phyloP scores from a whole-genome alignment of 176 grass and related monocot species.

The Phoenix dactylifera region DNA sequence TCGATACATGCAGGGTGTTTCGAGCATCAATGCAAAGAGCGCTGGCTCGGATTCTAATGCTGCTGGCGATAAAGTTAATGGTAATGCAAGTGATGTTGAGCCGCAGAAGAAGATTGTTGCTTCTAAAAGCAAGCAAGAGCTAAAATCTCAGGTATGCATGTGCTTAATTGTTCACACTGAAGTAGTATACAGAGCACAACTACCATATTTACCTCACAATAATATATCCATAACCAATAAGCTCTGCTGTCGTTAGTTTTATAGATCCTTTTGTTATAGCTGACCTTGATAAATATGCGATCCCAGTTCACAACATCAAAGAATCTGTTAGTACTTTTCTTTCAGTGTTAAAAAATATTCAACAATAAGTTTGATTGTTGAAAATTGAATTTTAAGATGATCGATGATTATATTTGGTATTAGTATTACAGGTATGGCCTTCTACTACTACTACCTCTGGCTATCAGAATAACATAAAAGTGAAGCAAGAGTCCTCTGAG shows the following conservation, averaged over 20 bases:
- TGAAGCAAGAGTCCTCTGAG: too few species aligned
- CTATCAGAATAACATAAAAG: too few species aligned
- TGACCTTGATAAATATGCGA: too few species aligned
- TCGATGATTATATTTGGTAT: constrained; percentile 30
- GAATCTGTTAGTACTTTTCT: too few species aligned
- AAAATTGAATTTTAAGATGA: neutral
- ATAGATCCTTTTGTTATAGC: too few species aligned
- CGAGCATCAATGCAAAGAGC: constrained; percentile 51
- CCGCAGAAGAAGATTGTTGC: constrained; percentile 33
- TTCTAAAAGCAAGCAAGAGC: constrained; percentile 49
- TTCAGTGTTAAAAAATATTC: too few species aligned
- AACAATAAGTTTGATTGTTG: too few species aligned
- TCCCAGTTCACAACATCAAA: too few species aligned
- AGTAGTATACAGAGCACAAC: too few species aligned
- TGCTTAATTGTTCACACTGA: neutral
- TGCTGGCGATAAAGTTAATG: constrained; percentile 50
- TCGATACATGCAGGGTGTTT: constrained; percentile 68
- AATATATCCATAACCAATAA: too few species aligned
- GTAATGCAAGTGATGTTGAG: constrained; percentile 32
- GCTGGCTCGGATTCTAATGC: constrained; percentile 42
- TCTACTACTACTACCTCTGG: constrained; percentile 12
- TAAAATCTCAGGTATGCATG: constrained; percentile 64
- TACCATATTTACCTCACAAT: too few species aligned
- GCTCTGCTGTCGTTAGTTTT: too few species aligned
- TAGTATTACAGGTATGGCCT: constrained; percentile 62